Evolutionary conservation across 352 stramenopile species (phyloP), one percentile per base, ranked within the genome.

Genomic region (Phytophthora pluvialis): DNA sequence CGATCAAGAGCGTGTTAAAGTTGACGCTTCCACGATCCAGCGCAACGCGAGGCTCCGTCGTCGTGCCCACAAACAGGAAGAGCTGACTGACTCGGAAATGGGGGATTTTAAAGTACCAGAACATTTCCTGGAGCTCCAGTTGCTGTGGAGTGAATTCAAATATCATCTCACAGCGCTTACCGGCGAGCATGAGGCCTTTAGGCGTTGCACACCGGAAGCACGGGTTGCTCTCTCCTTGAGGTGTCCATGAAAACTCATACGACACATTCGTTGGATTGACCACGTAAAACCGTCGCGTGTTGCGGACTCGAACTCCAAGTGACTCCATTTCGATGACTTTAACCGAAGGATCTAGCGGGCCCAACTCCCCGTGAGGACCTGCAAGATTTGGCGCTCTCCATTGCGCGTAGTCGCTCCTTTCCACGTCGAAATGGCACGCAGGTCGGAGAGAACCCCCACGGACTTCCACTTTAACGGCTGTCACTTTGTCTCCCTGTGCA

Each of bases 121-220:
- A 98, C 64, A 91, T 91, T 73, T 98, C 94, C 44, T 96, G 80
- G 15, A 96, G 76, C 45, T 89, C 86, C 5, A 94, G 67, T 42
- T 97, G 88, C 59, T 97, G 88, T 0, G 95, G 94, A 28, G 91
- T 97, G 70, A 97, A 98, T 57, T 98, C 95, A 64, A 98, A 98
- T n/a, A 97, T 89, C 88, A 98, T 97, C 58, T 98, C 95, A 57
- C 88, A 96, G 12, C 93, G 81, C 67, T 98, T 97, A 0, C 95
- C 95, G 7, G 90, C 78, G 1, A 98, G 78, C 77, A 98, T 97
- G 35, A 97, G 82, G 5, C 95, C 95, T 60, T 94, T 96, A 0
- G 81, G 79, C 0, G 92, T 98, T 12, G 86, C 86, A 64, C 94
- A 98, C 1, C 91, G 84, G 66, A 98, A 98, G 25, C 78, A 89